Evolutionary conservation across 495 filamentous ascomycete species (phyloP).

Genomic region (Evernia prunastri): DNA sequence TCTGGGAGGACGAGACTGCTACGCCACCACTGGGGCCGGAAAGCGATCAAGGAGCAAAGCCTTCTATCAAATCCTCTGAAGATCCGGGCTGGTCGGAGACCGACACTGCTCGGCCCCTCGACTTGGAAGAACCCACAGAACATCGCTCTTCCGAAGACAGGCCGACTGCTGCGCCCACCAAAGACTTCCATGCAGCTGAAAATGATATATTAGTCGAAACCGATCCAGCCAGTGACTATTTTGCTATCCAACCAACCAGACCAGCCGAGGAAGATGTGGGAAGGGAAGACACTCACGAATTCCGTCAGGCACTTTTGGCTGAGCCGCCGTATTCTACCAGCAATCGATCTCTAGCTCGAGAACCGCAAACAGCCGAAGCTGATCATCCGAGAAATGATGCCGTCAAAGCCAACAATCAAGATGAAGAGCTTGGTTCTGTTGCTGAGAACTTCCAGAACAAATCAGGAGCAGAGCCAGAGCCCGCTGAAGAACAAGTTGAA

Average conservation of each 20-base stretch:
- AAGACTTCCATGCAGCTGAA: not conserved
- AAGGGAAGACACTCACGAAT: not conserved
- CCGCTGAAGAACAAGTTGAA: not conserved
- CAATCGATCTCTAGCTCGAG: not conserved
- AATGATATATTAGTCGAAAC: not conserved
- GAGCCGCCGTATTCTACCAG: not conserved
- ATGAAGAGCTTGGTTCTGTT: not conserved
- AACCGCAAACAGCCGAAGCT: not conserved
- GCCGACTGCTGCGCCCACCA: not conserved
- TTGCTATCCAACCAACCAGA: conserved; percentile 15
- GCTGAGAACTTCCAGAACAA: not conserved
- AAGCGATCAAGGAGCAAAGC: not conserved
- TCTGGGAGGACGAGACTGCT: conserved; percentile 23
- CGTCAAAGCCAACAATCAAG: not conserved
- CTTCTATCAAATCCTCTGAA: not conserved
- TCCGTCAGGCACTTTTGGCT: not conserved
- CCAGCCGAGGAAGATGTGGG: conserved; percentile 20
- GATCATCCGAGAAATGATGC: not conserved
- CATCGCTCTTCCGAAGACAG: not conserved
- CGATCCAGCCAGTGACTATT: conserved; percentile 18
- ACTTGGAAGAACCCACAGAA: conserved; percentile 11
- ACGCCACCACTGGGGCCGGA: conserved; percentile 5
- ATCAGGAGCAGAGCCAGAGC: not conserved
- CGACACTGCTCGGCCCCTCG: not conserved
- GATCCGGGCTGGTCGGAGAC: not conserved